phyloP scores from a whole-genome alignment of 495 filamentous ascomycete species.

The Penicillium roqueforti region DNA sequence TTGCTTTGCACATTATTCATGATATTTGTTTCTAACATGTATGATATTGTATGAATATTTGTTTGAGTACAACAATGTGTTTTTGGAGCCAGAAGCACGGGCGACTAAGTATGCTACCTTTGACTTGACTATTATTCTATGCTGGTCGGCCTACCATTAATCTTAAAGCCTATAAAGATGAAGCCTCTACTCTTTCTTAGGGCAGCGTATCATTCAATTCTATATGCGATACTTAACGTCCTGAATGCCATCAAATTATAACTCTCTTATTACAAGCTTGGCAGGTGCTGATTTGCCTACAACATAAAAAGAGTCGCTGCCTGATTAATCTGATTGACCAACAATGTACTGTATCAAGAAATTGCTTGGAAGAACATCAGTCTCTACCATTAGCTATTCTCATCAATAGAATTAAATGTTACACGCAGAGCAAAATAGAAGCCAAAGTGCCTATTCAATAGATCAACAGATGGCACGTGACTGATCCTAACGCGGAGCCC shows the following conservation, averaged over 20 bases:
- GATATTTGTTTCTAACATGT: neutral
- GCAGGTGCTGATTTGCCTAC: neutral
- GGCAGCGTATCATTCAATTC: too few relatives aligned
- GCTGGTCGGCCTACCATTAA: too few relatives aligned
- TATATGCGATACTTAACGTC: too few relatives aligned
- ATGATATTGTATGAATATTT: conserved; percentile 9
- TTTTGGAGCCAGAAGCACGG: neutral
- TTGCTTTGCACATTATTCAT: conserved; percentile 56
- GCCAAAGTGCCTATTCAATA: neutral
- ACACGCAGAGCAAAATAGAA: neutral
- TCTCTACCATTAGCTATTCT: neutral
- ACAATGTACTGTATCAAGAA: neutral
- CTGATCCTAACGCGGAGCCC: conserved; percentile 34
- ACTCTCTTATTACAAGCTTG: too few relatives aligned
- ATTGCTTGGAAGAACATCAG: neutral
- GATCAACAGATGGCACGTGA: conserved; percentile 29
- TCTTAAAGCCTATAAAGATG: too few relatives aligned
- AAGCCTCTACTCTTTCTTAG: too few relatives aligned
- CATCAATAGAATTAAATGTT: neutral
- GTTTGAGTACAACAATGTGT: neutral
- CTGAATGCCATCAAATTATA: too few relatives aligned
- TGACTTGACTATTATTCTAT: too few relatives aligned
- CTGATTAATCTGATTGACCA: neutral
- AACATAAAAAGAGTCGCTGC: neutral
- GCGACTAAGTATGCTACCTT: too few relatives aligned